Base-by-base conservation (phyloP, 345 rosid genomes). In the Combretum micranthum region DNA sequence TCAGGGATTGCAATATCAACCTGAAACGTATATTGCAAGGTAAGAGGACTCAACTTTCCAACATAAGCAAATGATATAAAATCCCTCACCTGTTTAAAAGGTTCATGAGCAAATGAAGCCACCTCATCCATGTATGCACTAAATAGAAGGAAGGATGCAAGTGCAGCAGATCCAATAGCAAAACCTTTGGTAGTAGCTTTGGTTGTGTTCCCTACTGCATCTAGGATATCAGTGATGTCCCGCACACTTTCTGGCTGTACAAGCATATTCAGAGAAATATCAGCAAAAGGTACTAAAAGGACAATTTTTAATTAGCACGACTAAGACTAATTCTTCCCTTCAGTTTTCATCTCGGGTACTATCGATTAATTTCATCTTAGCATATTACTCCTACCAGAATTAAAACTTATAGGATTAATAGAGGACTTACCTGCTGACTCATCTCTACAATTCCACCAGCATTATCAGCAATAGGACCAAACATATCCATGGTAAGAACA, bases 391-490 rank as follows among this genome's bases (percentile, higher is more conserved):
- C 15, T 18, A 59, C 4, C 25, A 7, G 42, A 39, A 12, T 23
- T 52, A 20, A 51, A 42, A 8, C 12, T 42, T 15, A 45, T 3
- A 12, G 56, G 46, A 42, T 9, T 50, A 50, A 42, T 43, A 21
- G 1, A 8, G 43, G 18, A 42, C 15, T 77, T 77, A 93, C 99
- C 96, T 93, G 99, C 72, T 89, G 96, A 77, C 96, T 90, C 99
- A 93, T 93, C 88, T 93, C 99, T n/a, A 93, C 99, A 71, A 93
- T 89, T 57, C 99, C 99, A 76, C 99, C 97, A 74, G 97, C 99
- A 70, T 93, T 93, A 78, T 93, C 99, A 65, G 99, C 99, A 71
- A 93, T 90, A 39, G 97, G 99, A 60, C 99, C 99, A 77, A 93
- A 93, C 99, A 93, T 93, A 79, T 93, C 99, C 99, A 93, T 93